Evolutionary conservation across 2,329 filamentous ascomycete genomes (phyloP).

Genomic region (Apiospora arundinis): DNA sequence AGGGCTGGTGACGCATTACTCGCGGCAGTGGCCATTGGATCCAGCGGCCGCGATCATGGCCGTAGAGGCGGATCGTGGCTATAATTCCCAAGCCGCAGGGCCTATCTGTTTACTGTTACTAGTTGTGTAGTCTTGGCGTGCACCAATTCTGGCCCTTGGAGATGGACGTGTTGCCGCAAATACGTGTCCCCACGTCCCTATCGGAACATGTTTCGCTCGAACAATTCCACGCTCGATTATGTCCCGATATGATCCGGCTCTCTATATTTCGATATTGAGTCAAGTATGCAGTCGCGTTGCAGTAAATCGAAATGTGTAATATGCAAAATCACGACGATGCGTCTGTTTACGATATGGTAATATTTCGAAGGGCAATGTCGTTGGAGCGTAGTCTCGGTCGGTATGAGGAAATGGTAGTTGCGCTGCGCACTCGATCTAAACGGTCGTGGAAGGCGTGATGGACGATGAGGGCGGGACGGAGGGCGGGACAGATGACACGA

Average conservation of each 20-base stretch:
- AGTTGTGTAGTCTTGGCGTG: not conserved
- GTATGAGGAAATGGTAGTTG: not conserved
- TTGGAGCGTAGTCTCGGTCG: not conserved
- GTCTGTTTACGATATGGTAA: not conserved
- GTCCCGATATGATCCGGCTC: not conserved
- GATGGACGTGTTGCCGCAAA: conserved; percentile 2
- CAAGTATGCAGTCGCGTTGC: not conserved
- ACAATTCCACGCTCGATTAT: not conserved
- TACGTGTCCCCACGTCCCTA: conserved; percentile 15
- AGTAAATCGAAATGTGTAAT: not conserved
- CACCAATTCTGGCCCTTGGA: not conserved
- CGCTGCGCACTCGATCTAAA: not conserved
- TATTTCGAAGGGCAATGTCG: not conserved
- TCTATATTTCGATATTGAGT: not conserved
- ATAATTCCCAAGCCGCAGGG: conserved; percentile 2
- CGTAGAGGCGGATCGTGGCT: not conserved
- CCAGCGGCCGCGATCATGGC: conserved; percentile 20
- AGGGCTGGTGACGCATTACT: conserved; percentile 19
- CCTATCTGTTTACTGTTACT: not conserved
- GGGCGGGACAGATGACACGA: conserved; percentile 8
- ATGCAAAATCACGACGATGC: not conserved
- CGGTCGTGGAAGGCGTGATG: conserved; percentile 6
- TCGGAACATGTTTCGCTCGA: conserved; percentile 11
- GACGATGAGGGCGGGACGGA: conserved; percentile 3
- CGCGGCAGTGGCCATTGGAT: conserved; percentile 21